These are phyloP conservation scores for Penicilliopsis zonata DNA, from an alignment of 495 filamentous ascomycete species.

Conservation along the genomic window DNA sequence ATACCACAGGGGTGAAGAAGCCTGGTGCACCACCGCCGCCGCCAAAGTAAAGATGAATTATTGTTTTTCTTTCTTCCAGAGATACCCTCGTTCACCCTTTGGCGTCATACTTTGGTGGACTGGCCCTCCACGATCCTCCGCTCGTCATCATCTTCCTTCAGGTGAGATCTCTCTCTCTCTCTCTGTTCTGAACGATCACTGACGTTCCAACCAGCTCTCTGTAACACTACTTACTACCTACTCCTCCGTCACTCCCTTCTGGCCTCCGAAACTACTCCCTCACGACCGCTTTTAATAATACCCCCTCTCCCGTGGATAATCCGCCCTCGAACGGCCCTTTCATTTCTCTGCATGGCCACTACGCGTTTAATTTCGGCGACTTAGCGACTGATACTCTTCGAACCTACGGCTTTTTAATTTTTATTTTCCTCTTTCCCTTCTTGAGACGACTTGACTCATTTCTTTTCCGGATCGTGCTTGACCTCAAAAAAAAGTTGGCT, in stretches of 20 bases:
- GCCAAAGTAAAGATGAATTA: constrained; percentile 19
- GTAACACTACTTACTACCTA: constrained; percentile 24
- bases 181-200: constrained; percentile 10
- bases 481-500: constrained; percentile 23
- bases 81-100: too few species aligned
- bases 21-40: constrained; percentile 39
- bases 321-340: not conserved
- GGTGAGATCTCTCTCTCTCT: not conserved
- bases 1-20: constrained; percentile 47
- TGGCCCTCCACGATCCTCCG: too few species aligned
- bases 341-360: not conserved
- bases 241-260: constrained; percentile 5
- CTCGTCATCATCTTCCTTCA: too few species aligned
- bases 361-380: not conserved
- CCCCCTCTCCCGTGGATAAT: not conserved
- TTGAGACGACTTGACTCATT: constrained; percentile 18
- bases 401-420: not conserved
- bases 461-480: constrained; percentile 10
- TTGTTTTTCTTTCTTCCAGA: constrained; percentile 10
- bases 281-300: too few species aligned
- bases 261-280: too few species aligned
- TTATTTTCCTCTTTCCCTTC: too few species aligned
- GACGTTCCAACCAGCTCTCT: constrained; percentile 11
- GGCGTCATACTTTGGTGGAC: too few species aligned
- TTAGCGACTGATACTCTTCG: not conserved